Base-by-base conservation (phyloP, 225 moss, liverwort and hornwort genomes). In the Neckera pumila region DNA sequence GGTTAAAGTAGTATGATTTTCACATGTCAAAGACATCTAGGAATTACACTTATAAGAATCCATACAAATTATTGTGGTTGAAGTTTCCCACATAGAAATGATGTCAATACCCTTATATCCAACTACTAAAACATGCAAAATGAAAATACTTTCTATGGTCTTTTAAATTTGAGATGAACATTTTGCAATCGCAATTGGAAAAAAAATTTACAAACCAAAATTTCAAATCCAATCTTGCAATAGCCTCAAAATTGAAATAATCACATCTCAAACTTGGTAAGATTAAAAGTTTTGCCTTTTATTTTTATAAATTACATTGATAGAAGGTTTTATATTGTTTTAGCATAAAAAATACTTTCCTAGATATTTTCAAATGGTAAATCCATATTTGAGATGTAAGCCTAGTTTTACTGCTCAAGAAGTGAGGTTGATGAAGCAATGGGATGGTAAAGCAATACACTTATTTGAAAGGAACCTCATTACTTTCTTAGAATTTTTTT, bases 371-470 rank as follows among this genome's bases (percentile, higher is more conserved):
- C 5, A n/a, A n/a, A 11, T n/a, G 21, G 7, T 40, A 8, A 38
- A 2, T 26, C 27, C 43, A 16, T 26, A 0, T 25, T 15, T 26
- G 9, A 25, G 1, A 26, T 71, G 71, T 71, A 9, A 71, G 0
- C 9, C 3, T 43, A 43, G 7, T 2, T 42, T 14, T 42, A 42
- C 0, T 42, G 2, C 1, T 42, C 14, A 42, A 0, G 5, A 71
- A 1, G 42, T 71, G 42, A 69, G 69, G 25, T 26, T 42, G 42
- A 42, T 71, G 5, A 71, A 26, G 25, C 15, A 42, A 70, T 70
- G 27, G 14, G 16, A 27, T 72, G 16, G 27, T 27, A 0, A 72
- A 72, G 72, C 10, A 72, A 27, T 27, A 9, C 16, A 27, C 15
- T 26, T 23, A 43, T 71, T 42, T 25, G 14, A 40, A 7, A 25